Evolutionary conservation across 1,284 basidiomycete species (phyloP), one percentile per base, ranked within the genome.

Genomic region (Moniliophthora roreri): DNA sequence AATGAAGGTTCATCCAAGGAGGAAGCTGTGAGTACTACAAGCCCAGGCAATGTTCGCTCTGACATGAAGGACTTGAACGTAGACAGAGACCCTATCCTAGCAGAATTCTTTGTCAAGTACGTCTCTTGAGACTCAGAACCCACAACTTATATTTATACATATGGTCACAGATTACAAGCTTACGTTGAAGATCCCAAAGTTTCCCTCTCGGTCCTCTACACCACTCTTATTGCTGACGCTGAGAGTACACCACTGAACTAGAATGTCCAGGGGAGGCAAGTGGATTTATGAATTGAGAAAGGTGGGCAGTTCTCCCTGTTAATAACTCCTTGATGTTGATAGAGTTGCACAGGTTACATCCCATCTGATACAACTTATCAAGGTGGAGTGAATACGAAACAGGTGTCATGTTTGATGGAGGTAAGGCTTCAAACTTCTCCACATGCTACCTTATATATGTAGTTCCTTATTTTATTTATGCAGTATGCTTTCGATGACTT

Each of bases 51-150:
- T 24, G 5, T 21, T n/a, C 21, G 2, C 13, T 42, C 26, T 21
- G 18, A 5, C 21, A 6, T 28, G 24, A 11, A 32, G 6, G 28
- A 11, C 28, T 32, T 32, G 16, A n/a, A 11, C 18, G 46, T 50
- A 85, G 82, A 85, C 57, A 83, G 72, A 0, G 82, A 85, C 59
- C 82, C 82, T 0, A 84, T 85, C 46, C 67, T 86, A 1, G 80
- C 75, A 13, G 84, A 87, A 64, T 85, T 85, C 67, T 80, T 80
- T 55, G 81, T 85, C 46, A 87, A 85, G 82, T 84, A 63, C 11
- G 73, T 56, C 28, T 18, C 26, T 21, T 39, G 1, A 10, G 28
- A 28, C 39, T 9, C 13, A 3, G 3, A 16, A 15, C 10, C 16
- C 7, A 23, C 3, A 10, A 9, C 20, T 42, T 10, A 6, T 37